Evolutionary conservation across 1,139 yeast species (phyloP), one percentile per base, ranked within the genome.

Genomic region (Yamadazyma triangularis): DNA sequence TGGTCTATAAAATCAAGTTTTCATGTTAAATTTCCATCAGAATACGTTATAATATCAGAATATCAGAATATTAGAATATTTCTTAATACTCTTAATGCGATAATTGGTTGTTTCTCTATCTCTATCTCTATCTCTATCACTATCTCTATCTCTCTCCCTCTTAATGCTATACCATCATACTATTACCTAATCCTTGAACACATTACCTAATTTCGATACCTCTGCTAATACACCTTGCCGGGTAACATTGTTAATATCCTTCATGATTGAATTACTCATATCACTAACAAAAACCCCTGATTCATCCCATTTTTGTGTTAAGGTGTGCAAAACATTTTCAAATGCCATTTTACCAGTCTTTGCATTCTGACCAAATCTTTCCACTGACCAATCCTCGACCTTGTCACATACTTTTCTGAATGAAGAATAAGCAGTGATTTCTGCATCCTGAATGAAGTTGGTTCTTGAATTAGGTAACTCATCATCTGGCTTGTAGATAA

Each of bases 361-460:
- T 6, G 97, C 96, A 56, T 91, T 91, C 51, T 85, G 94, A 25
- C 80, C 78, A 58, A 89, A 91, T 51, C 96, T 68, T 48, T 84
- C 87, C 4, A 87, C 81, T 1, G 91, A 78, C 95, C 96, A 91
- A 29, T 86, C 93, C 55, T 91, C 98, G 40, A 91, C 67, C 56
- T 83, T 81, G 51, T 79, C 85, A 56, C 95, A 84, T 4, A 89
- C 57, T 38, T 76, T 68, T 33, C 70, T 60, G 56, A 86, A 72
- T 2, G 81, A 67, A 4, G 88, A 86, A 53, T 80, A 83, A 0
- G 97, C 96, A 1, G 89, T 81, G 44, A 91, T 86, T 45, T 83
- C 87, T 0, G 98, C 98, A 42, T 73, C 77, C 56, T 91, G 98
- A 26, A 62, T 56, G 55, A 91, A 91, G 8, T 61, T 43, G 0